These are phyloP conservation scores for Pisolithus microcarpus DNA, from an alignment of 768 basidiomycete genomes.

Conservation along the genomic window DNA sequence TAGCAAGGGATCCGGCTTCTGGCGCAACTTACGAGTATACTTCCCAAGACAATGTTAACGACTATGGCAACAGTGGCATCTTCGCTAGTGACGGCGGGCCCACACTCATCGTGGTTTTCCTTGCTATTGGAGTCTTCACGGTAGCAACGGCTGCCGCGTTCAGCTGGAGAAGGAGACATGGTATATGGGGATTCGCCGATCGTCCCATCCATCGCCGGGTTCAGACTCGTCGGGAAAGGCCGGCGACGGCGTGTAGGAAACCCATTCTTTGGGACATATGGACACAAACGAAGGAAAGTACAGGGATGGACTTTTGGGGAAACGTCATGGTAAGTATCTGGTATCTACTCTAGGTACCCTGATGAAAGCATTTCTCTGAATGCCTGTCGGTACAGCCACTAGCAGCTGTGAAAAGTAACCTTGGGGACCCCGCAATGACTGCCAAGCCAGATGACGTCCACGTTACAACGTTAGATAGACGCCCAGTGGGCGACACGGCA, in stretches of 20 bases:
- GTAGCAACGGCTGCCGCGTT: slow-evolving; percentile 43
- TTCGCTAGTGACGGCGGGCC: slow-evolving; percentile 37
- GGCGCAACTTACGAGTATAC: not conserved
- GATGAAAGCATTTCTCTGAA: too few species aligned
- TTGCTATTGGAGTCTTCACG: slow-evolving; percentile 49
- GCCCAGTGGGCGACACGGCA: not conserved
- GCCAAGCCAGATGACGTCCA: not conserved
- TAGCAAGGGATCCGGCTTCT: slow-evolving; percentile 4
- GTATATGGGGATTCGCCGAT: slow-evolving; percentile 8
- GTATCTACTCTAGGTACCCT: too few species aligned
- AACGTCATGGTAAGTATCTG: slow-evolving; percentile 33
- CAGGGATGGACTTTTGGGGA: slow-evolving; percentile 28
- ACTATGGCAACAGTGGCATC: not conserved
- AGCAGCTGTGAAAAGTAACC: too few species aligned
- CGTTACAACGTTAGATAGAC: not conserved
- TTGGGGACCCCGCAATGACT: too few species aligned
- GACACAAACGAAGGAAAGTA: slow-evolving; percentile 5
- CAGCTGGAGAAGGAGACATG: slow-evolving; percentile 35
- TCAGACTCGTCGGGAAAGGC: not conserved
- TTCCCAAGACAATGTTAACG: not conserved
- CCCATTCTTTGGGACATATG: slow-evolving; percentile 45
- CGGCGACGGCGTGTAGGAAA: slow-evolving; percentile 15
- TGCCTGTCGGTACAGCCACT: slow-evolving; percentile 13
- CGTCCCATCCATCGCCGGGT: slow-evolving; percentile 1
- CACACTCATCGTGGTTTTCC: slow-evolving; percentile 51